Conservation (phyloP, 2,329 filamentous ascomycete genomes). For the Ophiostoma perfectum region DNA sequence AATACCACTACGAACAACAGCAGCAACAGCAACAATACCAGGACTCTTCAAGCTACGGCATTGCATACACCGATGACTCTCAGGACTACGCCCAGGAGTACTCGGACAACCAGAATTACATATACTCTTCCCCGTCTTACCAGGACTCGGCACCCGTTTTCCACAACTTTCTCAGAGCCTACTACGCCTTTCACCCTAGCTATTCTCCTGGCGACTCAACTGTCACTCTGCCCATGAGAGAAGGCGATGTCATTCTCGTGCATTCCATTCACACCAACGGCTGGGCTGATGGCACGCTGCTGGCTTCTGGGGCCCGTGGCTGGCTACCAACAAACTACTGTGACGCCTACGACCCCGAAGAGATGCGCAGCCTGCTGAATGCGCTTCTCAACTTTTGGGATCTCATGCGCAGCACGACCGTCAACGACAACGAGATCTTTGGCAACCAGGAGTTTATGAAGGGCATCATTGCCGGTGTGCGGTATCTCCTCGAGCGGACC, state of each 20-base stretch:
- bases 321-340: constrained; percentile 99
- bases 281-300: constrained; percentile 91
- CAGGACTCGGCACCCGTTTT: constrained; percentile 62
- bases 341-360: constrained; percentile 83
- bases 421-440: constrained; percentile 72
- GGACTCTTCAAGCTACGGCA: constrained; percentile 1
- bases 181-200: constrained; percentile 83
- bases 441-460: constrained; percentile 91
- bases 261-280: constrained; percentile 97
- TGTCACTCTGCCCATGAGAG: constrained; percentile 79
- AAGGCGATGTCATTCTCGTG: constrained; percentile 87
- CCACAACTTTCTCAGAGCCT: constrained; percentile 90
- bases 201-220: constrained; percentile 74
- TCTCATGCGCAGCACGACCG: constrained; percentile 69
- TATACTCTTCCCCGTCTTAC: constrained; percentile 33
- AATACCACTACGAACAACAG: constrained; percentile 8
- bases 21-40: constrained; percentile 14
- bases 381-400: constrained; percentile 92
- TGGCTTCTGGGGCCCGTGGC: constrained; percentile 78
- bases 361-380: constrained; percentile 78
- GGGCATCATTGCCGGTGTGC: constrained; percentile 86
- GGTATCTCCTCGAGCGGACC: constrained; percentile 81
- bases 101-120: constrained; percentile 19
- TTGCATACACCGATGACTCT: constrained; percentile 12
- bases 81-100: constrained; percentile 17